Percentiles rank a stretch among this genome's conserved stretches.
Evolutionary conservation across 352 stramenopile species (phyloP).

Genomic region (Phytopythium litorale): DNA sequence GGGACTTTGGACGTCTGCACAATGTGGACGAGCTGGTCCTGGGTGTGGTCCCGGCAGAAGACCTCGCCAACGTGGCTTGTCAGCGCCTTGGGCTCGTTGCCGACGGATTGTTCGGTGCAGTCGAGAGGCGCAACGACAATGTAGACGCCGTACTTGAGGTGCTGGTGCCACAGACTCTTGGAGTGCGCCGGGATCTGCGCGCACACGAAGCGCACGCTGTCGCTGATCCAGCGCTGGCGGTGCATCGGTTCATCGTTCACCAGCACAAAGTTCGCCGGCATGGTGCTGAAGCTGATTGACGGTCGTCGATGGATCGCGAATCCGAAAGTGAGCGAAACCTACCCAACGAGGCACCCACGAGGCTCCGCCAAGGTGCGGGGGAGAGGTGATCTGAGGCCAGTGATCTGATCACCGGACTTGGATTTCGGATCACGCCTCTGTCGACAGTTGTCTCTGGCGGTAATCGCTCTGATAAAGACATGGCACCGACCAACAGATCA

Average conservation of each 20-base stretch:
- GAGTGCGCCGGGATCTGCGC: conserved; percentile 34
- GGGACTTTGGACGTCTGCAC: conserved; percentile 23
- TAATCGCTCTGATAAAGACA: no score
- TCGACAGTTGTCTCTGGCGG: no score
- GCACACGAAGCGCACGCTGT: conserved; percentile 28
- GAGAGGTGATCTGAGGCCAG: no score
- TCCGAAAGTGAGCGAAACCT: no score
- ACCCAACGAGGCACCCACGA: no score
- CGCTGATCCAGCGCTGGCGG: conserved; percentile 34
- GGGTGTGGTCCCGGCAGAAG: conserved; percentile 49
- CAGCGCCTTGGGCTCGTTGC: conserved; percentile 15
- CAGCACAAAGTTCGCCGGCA: conserved; percentile 28
- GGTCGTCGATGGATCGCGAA: no score
- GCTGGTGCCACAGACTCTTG: conserved; percentile 41
- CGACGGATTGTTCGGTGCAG: conserved; percentile 25
- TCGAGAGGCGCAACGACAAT: conserved; percentile 32
- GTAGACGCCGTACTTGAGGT: conserved; percentile 46
- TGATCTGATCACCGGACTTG: no score
- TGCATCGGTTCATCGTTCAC: conserved; percentile 48
- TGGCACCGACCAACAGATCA: no score
- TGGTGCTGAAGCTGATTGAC: not conserved
- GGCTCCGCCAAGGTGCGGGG: no score
- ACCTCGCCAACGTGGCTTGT: conserved; percentile 28
- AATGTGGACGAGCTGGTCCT: conserved; percentile 39
- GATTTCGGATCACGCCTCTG: no score